Evolutionary conservation across 2,329 filamentous ascomycete species (phyloP), one percentile per base, ranked within the genome.

Genomic region (Biscogniauxia sp.): DNA sequence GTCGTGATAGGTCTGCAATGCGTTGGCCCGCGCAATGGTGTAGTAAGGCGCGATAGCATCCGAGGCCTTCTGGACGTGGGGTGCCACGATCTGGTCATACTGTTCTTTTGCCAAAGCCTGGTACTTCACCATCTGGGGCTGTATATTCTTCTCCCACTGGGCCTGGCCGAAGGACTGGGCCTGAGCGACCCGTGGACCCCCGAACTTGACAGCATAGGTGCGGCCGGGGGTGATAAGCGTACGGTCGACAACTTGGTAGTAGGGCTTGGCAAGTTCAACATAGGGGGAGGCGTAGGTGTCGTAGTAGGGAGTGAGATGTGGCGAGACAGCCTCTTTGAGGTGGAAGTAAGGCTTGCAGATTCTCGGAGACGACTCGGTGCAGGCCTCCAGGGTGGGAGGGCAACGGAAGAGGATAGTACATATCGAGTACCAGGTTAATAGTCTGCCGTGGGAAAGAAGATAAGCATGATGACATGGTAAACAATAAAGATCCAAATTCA

Each of bases 371-470:
- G 82, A 77, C 25, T 89, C 85, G 69, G 86, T 84, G 70, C 95
- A 85, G 25, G 86, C 82, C 26, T 88, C 84, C 62, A 88, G 77
- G 8, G 85, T 86, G 2, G 87, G 80, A 13, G 94, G 94, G 75
- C 94, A 99, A 63, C 89, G 86, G 74, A 99, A 90, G 61, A 94
- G 77, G 58, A 95, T 79, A 23, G 90, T 95, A 63, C 93, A 76
- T 65, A 98, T 87, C 41, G 88, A 84, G 74, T 95, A 96, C 94
- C 94, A 99, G 20, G 92, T 89, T 60, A 88, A 75, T 52, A 97
- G 75, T 70, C 94, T 94, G 64, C 3, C 19, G 41, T 15, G 19
- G 20, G 41, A 56, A 45, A 53, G 53, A 58, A 56, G 59, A 60
- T 41, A 67, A 54, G 57, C 11, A 32, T 32, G 28, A 32, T 32